Base-by-base conservation (phyloP, 2,329 filamentous ascomycete genomes). In the Venturia nashicola region DNA sequence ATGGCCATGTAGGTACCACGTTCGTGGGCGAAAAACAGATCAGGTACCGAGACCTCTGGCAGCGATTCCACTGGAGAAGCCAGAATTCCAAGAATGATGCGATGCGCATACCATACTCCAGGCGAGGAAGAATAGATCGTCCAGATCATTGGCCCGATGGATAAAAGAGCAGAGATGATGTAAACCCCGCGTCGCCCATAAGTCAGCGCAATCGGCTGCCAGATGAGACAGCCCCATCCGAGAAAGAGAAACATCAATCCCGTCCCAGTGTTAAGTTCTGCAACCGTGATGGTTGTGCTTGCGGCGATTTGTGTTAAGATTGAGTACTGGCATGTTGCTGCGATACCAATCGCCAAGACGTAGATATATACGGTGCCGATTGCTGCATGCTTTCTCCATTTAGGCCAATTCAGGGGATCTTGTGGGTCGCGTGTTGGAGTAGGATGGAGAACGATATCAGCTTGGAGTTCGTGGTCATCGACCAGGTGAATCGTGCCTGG, bases 211-310 rank as follows among this genome's bases (percentile, higher is more conserved):
- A 83, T 68, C 2, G 81, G 80, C 67, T 83, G 80, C 77, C 78
- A 82, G 55, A 83, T 71, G 2, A 83, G 69, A 67, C 77, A 76
- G 0, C 78, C 79, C 79, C 78, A 82, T 5, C 80, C 79, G 27
- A 81, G 76, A 20, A 79, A 74, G 40, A 82, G 69, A 66, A 82
- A 82, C 78, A 81, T 80, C 61, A 78, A 76, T 39, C 80, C 80
- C 12, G 77, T 82, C 5, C 80, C 80, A 59, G 76, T 73, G 65
- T 80, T 79, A n/a, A 82, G 69, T 39, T 77, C 72, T 4, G 70
- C 71, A 2, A 79, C 68, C 0, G 76, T 76, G 44, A 83, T 71
- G 5, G 76, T 77, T 0, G 78, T 79, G 23, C 78, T 76, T 55
- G 74, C 70, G 8, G 75, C 76, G 46, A 83, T 79, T 12, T 77